These are phyloP conservation scores for Escovopsis sp. DNA, from an alignment of 2,329 filamentous ascomycete genomes.

Conservation along the genomic window DNA sequence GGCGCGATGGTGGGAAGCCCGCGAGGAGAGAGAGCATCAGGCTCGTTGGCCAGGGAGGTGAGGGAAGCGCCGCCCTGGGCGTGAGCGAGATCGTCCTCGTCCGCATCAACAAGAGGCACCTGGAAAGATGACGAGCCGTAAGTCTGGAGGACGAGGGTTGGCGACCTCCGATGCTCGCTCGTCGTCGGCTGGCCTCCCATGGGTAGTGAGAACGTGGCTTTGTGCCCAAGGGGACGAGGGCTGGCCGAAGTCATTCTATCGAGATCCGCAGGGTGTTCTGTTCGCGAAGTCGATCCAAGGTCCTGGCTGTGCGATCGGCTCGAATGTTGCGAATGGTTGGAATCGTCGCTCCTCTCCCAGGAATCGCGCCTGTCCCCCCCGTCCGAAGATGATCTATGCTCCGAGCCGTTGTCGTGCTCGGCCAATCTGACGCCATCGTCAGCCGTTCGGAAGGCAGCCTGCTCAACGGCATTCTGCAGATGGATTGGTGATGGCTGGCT, in stretches of 20 bases:
- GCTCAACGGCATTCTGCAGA: too few species aligned
- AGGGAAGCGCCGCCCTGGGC: conserved; percentile 1
- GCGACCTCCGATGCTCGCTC: not conserved
- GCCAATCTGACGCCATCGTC: not conserved
- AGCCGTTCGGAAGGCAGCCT: not conserved
- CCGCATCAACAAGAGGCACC: not conserved
- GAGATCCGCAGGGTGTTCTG: too few species aligned
- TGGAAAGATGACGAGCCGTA: too few species aligned
- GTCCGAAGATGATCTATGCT: not conserved
- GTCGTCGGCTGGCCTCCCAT: not conserved
- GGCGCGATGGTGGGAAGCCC: conserved; percentile 16
- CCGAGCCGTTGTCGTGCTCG: not conserved
- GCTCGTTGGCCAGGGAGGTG: not conserved
- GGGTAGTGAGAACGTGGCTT: not conserved
- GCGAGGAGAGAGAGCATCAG: conserved; percentile 5
- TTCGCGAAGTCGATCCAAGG: too few species aligned
- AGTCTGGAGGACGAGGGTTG: too few species aligned
- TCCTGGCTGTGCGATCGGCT: not conserved
- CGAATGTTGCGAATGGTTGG: not conserved
- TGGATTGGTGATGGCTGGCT: too few species aligned
- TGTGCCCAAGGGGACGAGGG: conserved; percentile 3
- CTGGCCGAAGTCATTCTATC: conserved; percentile 1
- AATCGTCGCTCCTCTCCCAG: conserved; percentile 5
- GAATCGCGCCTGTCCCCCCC: conserved; percentile 4
- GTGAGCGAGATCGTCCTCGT: conserved; percentile 1